Evolutionary conservation across 2,329 filamentous ascomycete genomes (phyloP).

Genomic region (Aspergillus quadricinctus): DNA sequence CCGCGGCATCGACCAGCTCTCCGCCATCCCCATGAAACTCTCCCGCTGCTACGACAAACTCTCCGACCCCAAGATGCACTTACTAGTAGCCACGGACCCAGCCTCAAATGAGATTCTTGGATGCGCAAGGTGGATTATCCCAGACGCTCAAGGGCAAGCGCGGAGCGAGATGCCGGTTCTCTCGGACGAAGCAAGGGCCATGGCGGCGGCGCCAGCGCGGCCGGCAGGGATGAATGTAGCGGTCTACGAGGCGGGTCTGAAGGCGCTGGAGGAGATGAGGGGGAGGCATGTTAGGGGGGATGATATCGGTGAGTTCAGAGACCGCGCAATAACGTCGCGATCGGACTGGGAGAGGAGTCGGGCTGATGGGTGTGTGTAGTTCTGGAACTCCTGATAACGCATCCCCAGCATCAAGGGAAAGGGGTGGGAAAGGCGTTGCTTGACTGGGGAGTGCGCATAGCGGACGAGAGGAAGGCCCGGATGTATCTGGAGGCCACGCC

Average conservation of each 20-base stretch:
- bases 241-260: conserved; percentile 17
- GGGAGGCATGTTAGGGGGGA: conserved; percentile 15
- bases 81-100: conserved; percentile 40
- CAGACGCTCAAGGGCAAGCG: conserved; percentile 9
- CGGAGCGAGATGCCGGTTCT: conserved; percentile 19
- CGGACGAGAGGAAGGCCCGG: conserved; percentile 42
- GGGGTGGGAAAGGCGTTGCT: conserved; percentile 46
- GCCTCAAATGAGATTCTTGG: conserved; percentile 35
- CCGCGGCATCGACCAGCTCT: conserved; percentile 29
- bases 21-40: conserved; percentile 34
- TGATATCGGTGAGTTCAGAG: conserved; percentile 25
- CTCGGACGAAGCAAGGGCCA: conserved; percentile 39
- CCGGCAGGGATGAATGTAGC: conserved; percentile 45
- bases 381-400: conserved; percentile 47
- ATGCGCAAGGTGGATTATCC: conserved; percentile 48
- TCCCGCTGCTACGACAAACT: conserved; percentile 38
- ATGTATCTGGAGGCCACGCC: conserved; percentile 51
- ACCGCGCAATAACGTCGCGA: too few species aligned
- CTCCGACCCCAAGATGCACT: conserved; percentile 33
- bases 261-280: conserved; percentile 13
- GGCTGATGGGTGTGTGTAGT: conserved; percentile 14
- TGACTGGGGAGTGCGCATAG: conserved; percentile 45
- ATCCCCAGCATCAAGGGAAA: conserved; percentile 42
- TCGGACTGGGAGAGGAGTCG: too few species aligned
- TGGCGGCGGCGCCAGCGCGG: conserved; percentile 36